These are phyloP conservation scores for Myxozyma lipomycoides DNA, from an alignment of 805 yeast genomes.

Conservation along the genomic window DNA sequence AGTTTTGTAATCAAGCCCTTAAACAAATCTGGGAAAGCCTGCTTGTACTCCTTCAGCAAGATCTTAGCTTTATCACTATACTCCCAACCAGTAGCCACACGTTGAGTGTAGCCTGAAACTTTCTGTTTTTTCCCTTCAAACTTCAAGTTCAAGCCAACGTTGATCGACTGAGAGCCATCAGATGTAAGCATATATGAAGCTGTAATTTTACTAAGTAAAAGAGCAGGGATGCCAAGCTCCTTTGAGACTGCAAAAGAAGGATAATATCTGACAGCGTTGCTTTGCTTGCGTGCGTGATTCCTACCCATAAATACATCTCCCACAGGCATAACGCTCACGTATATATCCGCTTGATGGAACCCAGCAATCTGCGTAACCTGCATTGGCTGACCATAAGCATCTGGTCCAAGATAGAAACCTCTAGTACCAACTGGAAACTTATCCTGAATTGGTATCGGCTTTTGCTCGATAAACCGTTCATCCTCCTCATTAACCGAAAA, in stretches of 20 bases:
- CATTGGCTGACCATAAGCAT: slow-evolving; percentile 77
- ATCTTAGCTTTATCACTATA: slow-evolving; percentile 70
- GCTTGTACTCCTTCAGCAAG: slow-evolving; percentile 57
- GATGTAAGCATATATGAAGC: slow-evolving; percentile 63
- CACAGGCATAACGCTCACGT: slow-evolving; percentile 24
- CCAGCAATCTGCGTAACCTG: slow-evolving; percentile 41
- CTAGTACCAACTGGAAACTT: slow-evolving; percentile 74
- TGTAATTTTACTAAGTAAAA: slow-evolving; percentile 72
- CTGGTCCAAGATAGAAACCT: slow-evolving; percentile 76
- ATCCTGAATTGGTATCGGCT: slow-evolving; percentile 70
- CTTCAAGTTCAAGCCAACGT: slow-evolving; percentile 81
- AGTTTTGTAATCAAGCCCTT: slow-evolving; percentile 35
- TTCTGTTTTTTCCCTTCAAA: slow-evolving; percentile 74
- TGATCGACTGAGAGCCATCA: slow-evolving; percentile 49
- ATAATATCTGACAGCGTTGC: slow-evolving; percentile 49
- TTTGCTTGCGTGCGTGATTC: slow-evolving; percentile 56
- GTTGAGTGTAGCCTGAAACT: slow-evolving; percentile 81
- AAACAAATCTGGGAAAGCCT: slow-evolving; percentile 61
- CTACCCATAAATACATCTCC: slow-evolving; percentile 65
- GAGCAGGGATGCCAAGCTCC: slow-evolving; percentile 52
- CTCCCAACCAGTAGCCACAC: slow-evolving; percentile 69
- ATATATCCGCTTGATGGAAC: slow-evolving; percentile 37
- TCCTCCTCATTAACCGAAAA: slow-evolving; percentile 71
- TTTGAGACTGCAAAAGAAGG: slow-evolving; percentile 64
- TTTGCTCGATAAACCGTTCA: slow-evolving; percentile 63